Base-by-base conservation (phyloP, 148 eudicot species). In the Camellia lanceoleosa region DNA sequence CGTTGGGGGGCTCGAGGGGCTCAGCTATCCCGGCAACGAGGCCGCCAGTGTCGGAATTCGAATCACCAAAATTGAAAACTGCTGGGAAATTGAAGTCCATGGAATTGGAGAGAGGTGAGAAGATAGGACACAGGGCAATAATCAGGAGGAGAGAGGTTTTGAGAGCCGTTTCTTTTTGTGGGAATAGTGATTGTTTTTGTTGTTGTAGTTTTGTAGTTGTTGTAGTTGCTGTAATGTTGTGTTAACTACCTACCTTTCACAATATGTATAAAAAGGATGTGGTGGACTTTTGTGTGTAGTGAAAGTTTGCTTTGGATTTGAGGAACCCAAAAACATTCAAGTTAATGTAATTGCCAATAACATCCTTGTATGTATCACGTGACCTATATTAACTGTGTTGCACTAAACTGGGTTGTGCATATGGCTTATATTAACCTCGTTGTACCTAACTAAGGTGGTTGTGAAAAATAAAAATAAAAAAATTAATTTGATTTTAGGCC, bases 1-100 rank as follows among this genome's bases (percentile, higher is more conserved):
- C 99, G 71, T 93, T 86, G 6, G 99, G 99, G 56, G 87, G 88
- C 7, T 76, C 74, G 11, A 96, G 91, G 64, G 14, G 58, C 0
- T 84, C 91, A 44, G 86, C 97, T 11, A 89, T 60, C 20, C 90
- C 95, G 2, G 97, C 92, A 3, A 91, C 88, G 10, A 88, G 94
- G 71, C 83, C 85, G 5, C 99, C 99, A 0, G 98, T 93, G 78
- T 96, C 99, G 5, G 99, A 96, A 86, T 96, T 96, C 1, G 98
- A 96, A 76, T 92, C 99, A 0, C 99, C 99, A 16, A 96, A 96
- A 80, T 91, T 96, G 89, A 96, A 93, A 19, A 92, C 93, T 68
- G 98, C 99, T 11, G 99, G 97, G 82, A 89, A 91, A 69, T 87
- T 86, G 86, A 92, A 94, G 72, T 87, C 89, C 18, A 90, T 86